Base-by-base conservation (phyloP, 257 asterid genomes). In the Hygrophila difformis region DNA sequence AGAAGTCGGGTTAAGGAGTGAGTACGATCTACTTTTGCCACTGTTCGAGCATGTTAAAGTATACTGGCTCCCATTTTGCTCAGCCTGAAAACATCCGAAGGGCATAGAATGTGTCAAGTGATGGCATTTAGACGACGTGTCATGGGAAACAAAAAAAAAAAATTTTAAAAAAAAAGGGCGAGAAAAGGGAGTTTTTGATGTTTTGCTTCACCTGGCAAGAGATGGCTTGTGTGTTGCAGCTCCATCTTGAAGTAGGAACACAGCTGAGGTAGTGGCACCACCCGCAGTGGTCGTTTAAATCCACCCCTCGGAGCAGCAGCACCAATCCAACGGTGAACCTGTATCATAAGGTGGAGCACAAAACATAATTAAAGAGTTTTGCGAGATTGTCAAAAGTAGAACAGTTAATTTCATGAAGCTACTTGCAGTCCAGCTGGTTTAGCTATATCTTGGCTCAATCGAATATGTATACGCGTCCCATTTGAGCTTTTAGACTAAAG, bases 231-330 rank as follows among this genome's bases (percentile, higher is more conserved):
- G 83, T 65, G 60, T 75, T 73, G 77, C 98, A 89, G 57, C 72
- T 82, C 96, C 96, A 89, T 67, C 66, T 61, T 1, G 83, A 71
- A 19, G 93, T 82, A 7, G 94, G 94, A 41, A 85, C 76, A 12
- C 98, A 89, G 16, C 94, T 89, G 55, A 89, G 72, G 58, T 89
- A 82, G 62, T 89, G 94, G 66, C 94, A 85, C 94, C 96, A 89
- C 2, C 93, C 72, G 59, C 96, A 89, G 45, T 70, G 84, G 21
- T 79, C 91, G 33, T 89, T 89, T 54, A 85, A 51, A 67, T 89
- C 77, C 61, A 70, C 94, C 8, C 96, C 98, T 1, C 80, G 92
- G 31, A 89, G 77, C 59, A 89, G 93, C 72, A 77, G 50, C 54
- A 79, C 83, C 60, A 85, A 37, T 46, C 87, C 88, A n/a, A 56